These are phyloP conservation scores for Pythium myriotylum DNA, from an alignment of 352 stramenopile species.

Conservation along the genomic window DNA sequence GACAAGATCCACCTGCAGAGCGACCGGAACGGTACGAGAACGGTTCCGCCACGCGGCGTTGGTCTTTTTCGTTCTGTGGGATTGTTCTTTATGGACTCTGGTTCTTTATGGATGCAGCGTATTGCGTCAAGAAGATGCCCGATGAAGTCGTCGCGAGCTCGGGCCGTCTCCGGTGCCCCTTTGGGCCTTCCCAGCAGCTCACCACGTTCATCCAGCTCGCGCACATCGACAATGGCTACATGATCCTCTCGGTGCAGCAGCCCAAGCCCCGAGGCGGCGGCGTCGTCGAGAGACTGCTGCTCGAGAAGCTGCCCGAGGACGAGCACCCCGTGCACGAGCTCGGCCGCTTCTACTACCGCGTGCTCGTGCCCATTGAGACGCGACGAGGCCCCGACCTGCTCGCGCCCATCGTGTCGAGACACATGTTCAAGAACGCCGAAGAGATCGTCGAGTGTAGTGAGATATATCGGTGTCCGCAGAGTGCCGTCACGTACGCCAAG, in stretches of 20 bases:
- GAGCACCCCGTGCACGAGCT: constrained; percentile 43
- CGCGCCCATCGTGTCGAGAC: constrained; percentile 61
- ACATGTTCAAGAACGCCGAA: constrained; percentile 79
- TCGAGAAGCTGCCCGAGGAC: constrained; percentile 41
- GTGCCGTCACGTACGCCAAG: constrained; percentile 77
- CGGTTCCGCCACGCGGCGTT: no score
- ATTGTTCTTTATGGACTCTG: no score
- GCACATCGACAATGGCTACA: constrained; percentile 70
- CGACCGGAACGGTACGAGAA: constrained; percentile 47
- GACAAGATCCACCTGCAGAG: constrained; percentile 32
- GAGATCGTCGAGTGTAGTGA: constrained; percentile 81
- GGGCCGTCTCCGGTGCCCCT: constrained; percentile 60
- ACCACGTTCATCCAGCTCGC: constrained; percentile 74
- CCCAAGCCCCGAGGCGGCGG: constrained; percentile 8
- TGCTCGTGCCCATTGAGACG: constrained; percentile 79
- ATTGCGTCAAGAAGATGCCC: constrained; percentile 79
- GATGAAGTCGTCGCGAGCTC: constrained; percentile 70
- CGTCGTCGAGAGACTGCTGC: constrained; percentile 20
- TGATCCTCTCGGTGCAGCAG: constrained; percentile 66
- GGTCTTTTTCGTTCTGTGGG: no score
- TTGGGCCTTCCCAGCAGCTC: constrained; percentile 49
- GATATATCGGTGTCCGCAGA: constrained; percentile 71
- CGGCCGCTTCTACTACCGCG: constrained; percentile 70
- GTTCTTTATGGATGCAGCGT: constrained; percentile 37
- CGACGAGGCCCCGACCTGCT: constrained; percentile 71